Conservation (phyloP, 192 early-diverging fungal genomes). For the Thamnidium elegans region DNA sequence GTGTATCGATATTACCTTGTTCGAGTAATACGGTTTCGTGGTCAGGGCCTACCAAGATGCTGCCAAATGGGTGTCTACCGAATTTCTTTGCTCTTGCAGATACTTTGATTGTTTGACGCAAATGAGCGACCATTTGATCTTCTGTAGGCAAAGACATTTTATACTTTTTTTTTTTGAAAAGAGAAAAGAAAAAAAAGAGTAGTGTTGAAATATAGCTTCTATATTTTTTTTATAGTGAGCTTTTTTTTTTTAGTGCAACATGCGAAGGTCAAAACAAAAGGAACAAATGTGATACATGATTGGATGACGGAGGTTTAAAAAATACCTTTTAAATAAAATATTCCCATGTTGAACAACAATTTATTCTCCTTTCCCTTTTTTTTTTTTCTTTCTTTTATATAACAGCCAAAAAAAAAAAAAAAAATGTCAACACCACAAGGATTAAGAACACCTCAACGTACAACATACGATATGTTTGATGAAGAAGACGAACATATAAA, state of each 20-base stretch:
- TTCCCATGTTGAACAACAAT: not conserved
- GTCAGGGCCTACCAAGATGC: conserved; percentile 27
- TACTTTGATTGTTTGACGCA: conserved; percentile 22
- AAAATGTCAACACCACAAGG: not conserved
- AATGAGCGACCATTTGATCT: conserved; percentile 11
- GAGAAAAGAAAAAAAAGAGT: too few species aligned
- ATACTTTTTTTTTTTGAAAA: too few species aligned
- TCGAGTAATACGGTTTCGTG: conserved; percentile 17
- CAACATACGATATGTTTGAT: not conserved
- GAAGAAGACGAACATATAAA: not conserved
- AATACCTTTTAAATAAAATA: too few species aligned
- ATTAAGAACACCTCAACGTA: not conserved
- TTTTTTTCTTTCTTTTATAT: not conserved
- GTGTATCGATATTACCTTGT: conserved; percentile 34
- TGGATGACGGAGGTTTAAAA: too few species aligned
- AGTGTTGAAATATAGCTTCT: too few species aligned
- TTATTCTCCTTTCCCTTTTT: not conserved
- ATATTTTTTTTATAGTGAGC: too few species aligned
- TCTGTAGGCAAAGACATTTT: too few species aligned
- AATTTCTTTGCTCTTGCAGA: conserved; percentile 16
- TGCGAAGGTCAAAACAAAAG: too few species aligned
- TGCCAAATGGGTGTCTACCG: conserved; percentile 28
- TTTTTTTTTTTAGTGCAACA: too few species aligned
- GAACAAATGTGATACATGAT: too few species aligned
- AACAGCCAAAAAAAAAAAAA: too few species aligned